Evolutionary conservation across 2,329 filamentous ascomycete species (phyloP).

Genomic region (Beauveria australis): DNA sequence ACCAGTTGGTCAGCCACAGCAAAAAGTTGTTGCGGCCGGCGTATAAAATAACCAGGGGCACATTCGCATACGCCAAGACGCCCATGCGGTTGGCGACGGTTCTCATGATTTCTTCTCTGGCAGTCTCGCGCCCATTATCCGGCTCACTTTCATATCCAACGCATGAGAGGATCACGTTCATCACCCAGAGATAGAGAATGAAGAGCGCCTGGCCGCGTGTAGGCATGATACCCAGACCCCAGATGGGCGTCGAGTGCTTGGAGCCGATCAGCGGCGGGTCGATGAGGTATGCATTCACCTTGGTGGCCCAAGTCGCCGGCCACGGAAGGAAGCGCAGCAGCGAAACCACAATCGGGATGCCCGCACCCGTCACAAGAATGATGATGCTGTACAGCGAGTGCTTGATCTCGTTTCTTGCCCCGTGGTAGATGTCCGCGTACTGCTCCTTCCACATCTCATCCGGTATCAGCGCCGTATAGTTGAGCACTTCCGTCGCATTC

Average conservation of each 20-base stretch:
- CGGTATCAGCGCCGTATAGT: constrained; percentile 11
- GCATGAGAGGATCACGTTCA: constrained; percentile 28
- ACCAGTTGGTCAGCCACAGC: constrained; percentile 39
- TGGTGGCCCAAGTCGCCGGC: constrained; percentile 10
- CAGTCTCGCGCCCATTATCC: constrained; percentile 21
- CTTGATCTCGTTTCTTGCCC: constrained; percentile 10
- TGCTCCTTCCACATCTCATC: constrained; percentile 7
- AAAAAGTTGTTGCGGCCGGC: constrained; percentile 39
- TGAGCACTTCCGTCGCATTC: constrained; percentile 10
- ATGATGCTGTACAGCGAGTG: constrained; percentile 19
- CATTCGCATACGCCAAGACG: constrained; percentile 29
- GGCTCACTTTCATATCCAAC: constrained; percentile 22
- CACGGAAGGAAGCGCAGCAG: constrained; percentile 23
- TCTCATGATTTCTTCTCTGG: constrained; percentile 21
- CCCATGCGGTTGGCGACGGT: constrained; percentile 34
- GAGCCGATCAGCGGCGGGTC: constrained; percentile 18
- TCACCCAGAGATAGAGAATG: constrained; percentile 29
- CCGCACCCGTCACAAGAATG: constrained; percentile 16
- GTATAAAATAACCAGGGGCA: constrained; percentile 36
- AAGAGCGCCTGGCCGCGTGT: constrained; percentile 31
- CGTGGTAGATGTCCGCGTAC: constrained; percentile 2
- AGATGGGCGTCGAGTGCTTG: constrained; percentile 15
- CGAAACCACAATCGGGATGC: constrained; percentile 21
- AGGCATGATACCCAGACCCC: constrained; percentile 16
- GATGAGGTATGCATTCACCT: constrained; percentile 17